Evolutionary conservation across 306 rosid genomes (phyloP), one percentile per base, ranked within the genome.

Genomic region (Begonia fuchsioides): DNA sequence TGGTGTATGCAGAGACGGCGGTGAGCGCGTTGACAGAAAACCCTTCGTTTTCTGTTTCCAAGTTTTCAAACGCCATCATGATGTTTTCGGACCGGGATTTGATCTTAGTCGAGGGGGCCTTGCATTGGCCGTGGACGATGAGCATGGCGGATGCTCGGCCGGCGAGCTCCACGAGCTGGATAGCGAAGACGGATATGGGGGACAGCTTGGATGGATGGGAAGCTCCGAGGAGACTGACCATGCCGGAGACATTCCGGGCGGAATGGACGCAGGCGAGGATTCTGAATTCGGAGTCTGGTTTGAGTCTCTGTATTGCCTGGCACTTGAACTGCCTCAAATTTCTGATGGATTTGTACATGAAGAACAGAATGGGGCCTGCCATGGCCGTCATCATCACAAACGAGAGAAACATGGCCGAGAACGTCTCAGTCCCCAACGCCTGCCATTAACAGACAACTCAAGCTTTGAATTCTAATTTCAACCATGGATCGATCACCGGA

Each of bases 121-220:
- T 64, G 60, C 50, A 58, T 6, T 71, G 47, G 55, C 68, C 73
- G 0, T 74, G 62, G 12, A 74, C 73, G n/a, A 74, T 69, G 35
- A 74, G 47, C 76, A 74, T 74, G 16, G 80, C 68, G 0, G 76
- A 51, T 46, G 70, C 54, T 1, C 60, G 76, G 17, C 68, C 67
- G 2, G 54, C 17, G 17, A 65, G 72, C 57, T 74, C 80, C 1
- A 74, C 70, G 8, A 74, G 73, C 26, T 69, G 76, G 39, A 69
- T 55, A 6, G 67, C 76, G 1, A 69, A 69, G 26, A 60, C 61
- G 11, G 12, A 39, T 2, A 69, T 38, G 2, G 76, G 80, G 9
- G 68, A 62, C 32, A 54, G 67, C 52, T 63, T 63, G 44, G 67
- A 58, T 18, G 70, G 61, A 39, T 65, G 61, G n/a, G 73, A 66